These are phyloP conservation scores for Nicotiana sylvestris DNA, from an alignment of 257 asterid species.

Conservation along the genomic window DNA sequence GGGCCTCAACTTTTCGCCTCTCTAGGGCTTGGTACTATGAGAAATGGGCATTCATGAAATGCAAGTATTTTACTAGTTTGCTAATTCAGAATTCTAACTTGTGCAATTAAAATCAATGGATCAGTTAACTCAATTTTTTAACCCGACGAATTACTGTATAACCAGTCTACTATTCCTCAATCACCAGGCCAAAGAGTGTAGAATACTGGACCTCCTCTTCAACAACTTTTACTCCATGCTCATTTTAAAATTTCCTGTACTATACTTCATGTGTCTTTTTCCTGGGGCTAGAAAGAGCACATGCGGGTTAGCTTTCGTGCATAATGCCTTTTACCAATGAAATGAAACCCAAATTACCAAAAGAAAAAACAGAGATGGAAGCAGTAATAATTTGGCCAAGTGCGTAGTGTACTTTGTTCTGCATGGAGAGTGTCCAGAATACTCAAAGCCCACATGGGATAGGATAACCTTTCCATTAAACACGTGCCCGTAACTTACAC, in stretches of 20 bases:
- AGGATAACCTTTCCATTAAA: constrained; percentile 20
- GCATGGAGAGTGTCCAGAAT: constrained; percentile 17
- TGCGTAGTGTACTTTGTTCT: constrained; percentile 21
- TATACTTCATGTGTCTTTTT: background rate
- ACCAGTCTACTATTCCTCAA: too few species aligned
- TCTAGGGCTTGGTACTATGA: too few species aligned
- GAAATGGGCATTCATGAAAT: too few species aligned
- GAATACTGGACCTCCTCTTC: too few species aligned
- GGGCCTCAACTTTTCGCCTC: too few species aligned
- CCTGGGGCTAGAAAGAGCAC: background rate
- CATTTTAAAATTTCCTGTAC: background rate
- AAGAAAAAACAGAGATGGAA: constrained; percentile 13
- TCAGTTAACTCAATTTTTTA: too few species aligned
- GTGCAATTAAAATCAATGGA: too few species aligned
- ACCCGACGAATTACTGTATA: too few species aligned
- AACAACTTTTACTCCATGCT: background rate
- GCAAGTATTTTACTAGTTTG: too few species aligned
- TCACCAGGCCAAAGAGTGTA: too few species aligned
- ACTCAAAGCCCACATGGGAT: constrained; percentile 26
- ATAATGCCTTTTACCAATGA: background rate
- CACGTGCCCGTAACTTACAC: constrained; percentile 50
- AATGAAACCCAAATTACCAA: background rate
- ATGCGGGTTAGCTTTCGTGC: background rate
- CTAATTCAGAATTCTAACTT: too few species aligned
- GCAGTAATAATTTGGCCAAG: constrained; percentile 12